These are phyloP conservation scores for Solanum chmielewskii DNA, from an alignment of 257 asterid genomes.

Conservation along the genomic window DNA sequence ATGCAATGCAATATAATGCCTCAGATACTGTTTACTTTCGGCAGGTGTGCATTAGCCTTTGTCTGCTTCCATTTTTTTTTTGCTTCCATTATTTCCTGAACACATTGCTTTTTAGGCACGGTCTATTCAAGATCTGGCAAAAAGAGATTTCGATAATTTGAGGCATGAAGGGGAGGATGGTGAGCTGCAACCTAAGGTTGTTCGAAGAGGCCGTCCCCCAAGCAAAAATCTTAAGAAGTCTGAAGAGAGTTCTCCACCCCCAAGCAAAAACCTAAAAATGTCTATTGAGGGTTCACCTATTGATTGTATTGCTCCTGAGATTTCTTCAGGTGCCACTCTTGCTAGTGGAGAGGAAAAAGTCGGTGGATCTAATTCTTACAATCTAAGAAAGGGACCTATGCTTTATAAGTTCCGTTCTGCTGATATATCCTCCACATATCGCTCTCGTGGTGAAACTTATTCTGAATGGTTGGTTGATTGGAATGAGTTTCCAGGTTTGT, in stretches of 20 bases:
- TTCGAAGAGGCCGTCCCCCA: slow-evolving; percentile 89
- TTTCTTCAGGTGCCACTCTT: slow-evolving; percentile 49
- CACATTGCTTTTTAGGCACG: slow-evolving; percentile 46
- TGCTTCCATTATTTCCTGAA: slow-evolving; percentile 2
- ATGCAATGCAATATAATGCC: slow-evolving; percentile 90
- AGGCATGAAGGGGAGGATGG: slow-evolving; percentile 86
- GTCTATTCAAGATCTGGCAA: slow-evolving; percentile 72
- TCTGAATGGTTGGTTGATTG: slow-evolving; percentile 69
- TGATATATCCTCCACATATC: slow-evolving; percentile 38
- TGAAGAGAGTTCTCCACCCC: slow-evolving; percentile 28
- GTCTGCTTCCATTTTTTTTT: neutral
- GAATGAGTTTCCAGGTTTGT: slow-evolving; percentile 94
- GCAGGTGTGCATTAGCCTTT: slow-evolving; percentile 41
- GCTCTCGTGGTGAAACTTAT: slow-evolving; percentile 56
- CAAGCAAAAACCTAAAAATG: slow-evolving; percentile 62
- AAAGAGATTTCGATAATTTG: slow-evolving; percentile 72
- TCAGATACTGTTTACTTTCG: slow-evolving; percentile 76
- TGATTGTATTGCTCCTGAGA: slow-evolving; percentile 41
- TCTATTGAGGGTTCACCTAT: slow-evolving; percentile 40
- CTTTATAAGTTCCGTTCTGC: slow-evolving; percentile 29
- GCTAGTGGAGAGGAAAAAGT: slow-evolving; percentile 50
- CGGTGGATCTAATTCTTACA: slow-evolving; percentile 58
- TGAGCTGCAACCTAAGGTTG: slow-evolving; percentile 85
- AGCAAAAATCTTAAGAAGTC: slow-evolving; percentile 58
- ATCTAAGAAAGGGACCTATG: slow-evolving; percentile 51